Evolutionary conservation across 352 stramenopile genomes (phyloP).

Genomic region (Phytophthora constricta): DNA sequence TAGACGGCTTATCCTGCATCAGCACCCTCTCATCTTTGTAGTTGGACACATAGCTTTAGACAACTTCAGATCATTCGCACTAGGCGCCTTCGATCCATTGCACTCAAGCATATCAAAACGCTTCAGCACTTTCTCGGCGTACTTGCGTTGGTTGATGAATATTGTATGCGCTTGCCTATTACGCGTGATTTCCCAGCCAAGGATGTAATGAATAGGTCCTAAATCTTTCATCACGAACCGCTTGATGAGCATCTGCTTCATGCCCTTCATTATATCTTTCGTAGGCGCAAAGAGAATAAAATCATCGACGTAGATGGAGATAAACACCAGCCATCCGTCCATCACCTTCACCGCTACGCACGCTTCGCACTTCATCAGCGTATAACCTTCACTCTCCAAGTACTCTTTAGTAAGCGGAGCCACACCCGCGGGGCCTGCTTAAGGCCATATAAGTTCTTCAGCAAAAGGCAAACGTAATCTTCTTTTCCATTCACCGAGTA

Average conservation of each 20-base stretch:
- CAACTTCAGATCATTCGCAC: slow-evolving; percentile 15
- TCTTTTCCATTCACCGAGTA: slow-evolving; percentile 10
- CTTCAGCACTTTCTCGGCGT: slow-evolving; percentile 17
- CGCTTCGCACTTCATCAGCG: slow-evolving; percentile 19
- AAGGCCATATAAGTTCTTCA: slow-evolving; percentile 6
- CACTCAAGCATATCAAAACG: slow-evolving; percentile 25
- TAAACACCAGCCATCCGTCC: slow-evolving; percentile 21
- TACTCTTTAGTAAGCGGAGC: slow-evolving; percentile 22
- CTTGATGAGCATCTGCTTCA: slow-evolving; percentile 13
- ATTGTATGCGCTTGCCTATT: slow-evolving; percentile 12
- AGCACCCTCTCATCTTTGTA: slow-evolving; percentile 2
- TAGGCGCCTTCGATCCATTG: slow-evolving; percentile 21
- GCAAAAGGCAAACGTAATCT: slow-evolving; percentile 4
- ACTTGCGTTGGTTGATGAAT: slow-evolving; percentile 25
- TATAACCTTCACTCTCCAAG: slow-evolving; percentile 23
- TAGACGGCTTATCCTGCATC: slow-evolving; percentile 12
- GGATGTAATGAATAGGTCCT: slow-evolving; percentile 27
- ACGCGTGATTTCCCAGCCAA: slow-evolving; percentile 25
- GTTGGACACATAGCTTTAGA: slow-evolving; percentile 27
- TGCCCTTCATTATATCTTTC: slow-evolving; percentile 12
- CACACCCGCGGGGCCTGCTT: slow-evolving; percentile 26
- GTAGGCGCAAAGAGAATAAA: slow-evolving; percentile 27
- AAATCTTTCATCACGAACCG: slow-evolving; percentile 34
- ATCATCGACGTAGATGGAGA: slow-evolving; percentile 33
- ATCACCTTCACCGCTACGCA: slow-evolving; percentile 20